phyloP scores from a whole-genome alignment of 164 flowering plant genomes.

The Chimonanthus salicifolius region DNA sequence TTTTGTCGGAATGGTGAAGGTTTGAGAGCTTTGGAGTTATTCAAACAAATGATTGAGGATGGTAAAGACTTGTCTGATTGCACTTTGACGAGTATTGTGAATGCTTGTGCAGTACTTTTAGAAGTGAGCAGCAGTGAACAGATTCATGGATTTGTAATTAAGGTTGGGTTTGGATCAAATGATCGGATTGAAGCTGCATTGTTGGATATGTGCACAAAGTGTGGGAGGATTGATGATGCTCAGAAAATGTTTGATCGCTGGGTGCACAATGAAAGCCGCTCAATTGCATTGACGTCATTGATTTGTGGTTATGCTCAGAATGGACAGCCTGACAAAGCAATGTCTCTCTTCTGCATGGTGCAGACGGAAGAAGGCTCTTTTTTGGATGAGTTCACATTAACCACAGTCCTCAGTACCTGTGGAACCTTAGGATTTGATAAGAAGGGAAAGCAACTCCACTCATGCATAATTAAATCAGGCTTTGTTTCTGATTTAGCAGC shows the following conservation, averaged over 20 bases:
- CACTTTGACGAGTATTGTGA: constrained; percentile 61
- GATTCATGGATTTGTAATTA: constrained; percentile 72
- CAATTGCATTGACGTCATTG: constrained; percentile 64
- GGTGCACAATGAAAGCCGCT: constrained; percentile 22
- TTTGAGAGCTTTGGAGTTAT: constrained; percentile 44
- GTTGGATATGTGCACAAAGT: constrained; percentile 77
- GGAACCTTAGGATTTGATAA: constrained; percentile 61
- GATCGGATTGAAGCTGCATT: constrained; percentile 57
- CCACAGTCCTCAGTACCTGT: constrained; percentile 62
- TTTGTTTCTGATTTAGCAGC: constrained; percentile 40
- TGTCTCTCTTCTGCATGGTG: constrained; percentile 40
- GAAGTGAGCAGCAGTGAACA: constrained; percentile 49
- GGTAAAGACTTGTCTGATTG: constrained; percentile 57
- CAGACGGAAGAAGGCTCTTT: constrained; percentile 32
- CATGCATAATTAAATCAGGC: constrained; percentile 49
- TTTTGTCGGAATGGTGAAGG: constrained; percentile 56
- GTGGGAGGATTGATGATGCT: constrained; percentile 72
- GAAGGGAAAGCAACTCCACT: constrained; percentile 76
- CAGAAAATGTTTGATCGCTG: constrained; percentile 45
- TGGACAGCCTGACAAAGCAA: constrained; percentile 59
- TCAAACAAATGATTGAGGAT: constrained; percentile 48
- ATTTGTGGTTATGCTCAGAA: constrained; percentile 74
- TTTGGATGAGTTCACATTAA: constrained; percentile 56
- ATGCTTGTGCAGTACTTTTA: constrained; percentile 56
- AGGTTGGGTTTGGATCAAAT: constrained; percentile 52